Conservation (phyloP, 805 yeast genomes). For the Candida adriatica region DNA sequence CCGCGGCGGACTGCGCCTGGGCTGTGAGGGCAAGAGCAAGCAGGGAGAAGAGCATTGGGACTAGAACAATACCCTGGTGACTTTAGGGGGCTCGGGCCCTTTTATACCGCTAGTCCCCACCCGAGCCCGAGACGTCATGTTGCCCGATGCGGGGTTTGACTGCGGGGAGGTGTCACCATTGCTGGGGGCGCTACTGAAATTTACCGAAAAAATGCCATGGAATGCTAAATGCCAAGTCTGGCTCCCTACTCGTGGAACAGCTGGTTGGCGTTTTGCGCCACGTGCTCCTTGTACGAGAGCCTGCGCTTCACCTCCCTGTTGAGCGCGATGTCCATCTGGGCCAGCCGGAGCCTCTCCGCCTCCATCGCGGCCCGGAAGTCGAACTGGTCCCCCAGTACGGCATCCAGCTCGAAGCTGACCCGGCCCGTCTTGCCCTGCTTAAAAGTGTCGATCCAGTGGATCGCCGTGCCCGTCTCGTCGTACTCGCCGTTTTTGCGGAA, state of each 20-base stretch:
- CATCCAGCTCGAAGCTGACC: conserved; percentile 21
- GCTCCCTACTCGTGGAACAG: conserved; percentile 13
- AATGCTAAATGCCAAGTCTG: too few species aligned
- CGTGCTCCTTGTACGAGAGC: conserved; percentile 14
- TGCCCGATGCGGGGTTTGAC: too few species aligned
- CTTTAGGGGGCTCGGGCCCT: too few species aligned
- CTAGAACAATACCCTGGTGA: too few species aligned
- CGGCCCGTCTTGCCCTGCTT: conserved; percentile 40
- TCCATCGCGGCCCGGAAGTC: conserved; percentile 10
- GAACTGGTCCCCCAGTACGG: conserved; percentile 10
- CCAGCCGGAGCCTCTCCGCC: conserved; percentile 15
- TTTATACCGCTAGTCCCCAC: too few species aligned
- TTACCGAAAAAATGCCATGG: too few species aligned
- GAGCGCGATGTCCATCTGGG: conserved; percentile 18
- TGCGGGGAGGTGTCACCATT: too few species aligned
- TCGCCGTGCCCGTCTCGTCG: conserved; percentile 56
- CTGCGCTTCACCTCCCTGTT: conserved; percentile 15
- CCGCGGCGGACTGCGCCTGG: conserved; percentile 1
- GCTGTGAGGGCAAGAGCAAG: conserved; percentile 3
- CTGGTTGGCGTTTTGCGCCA: conserved; percentile 21
- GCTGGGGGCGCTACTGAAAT: too few species aligned
- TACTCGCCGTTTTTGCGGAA: conserved; percentile 26
- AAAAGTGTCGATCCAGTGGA: conserved; percentile 57
- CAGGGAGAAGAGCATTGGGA: not conserved
- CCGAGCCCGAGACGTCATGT: too few species aligned